Evolutionary conservation across 208 protist genomes (phyloP), one percentile per base, ranked within the genome.

Genomic region (Acanthamoeba rhysodes): DNA sequence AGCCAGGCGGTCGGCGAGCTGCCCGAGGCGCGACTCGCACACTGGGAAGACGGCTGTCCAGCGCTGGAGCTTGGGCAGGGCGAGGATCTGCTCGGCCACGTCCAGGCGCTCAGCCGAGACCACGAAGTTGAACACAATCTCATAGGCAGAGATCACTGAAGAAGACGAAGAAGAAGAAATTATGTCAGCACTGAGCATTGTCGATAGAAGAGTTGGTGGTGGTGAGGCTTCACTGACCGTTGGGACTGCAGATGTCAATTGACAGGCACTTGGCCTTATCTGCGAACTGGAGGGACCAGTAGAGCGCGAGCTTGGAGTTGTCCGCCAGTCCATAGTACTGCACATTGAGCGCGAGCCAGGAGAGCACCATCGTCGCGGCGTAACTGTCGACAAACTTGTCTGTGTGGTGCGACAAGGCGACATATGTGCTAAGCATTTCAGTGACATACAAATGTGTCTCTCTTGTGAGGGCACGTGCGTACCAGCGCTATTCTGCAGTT

Each of bases 381-480:
- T 55, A 82, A 41, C 74, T 53, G 74, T 82, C 74, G 37, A 82
- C 74, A 53, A 82, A 82, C 45, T 82, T 82, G 41, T 82, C 74
- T 78, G 66, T 74, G 41, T 5, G 53, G 16, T 57, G 53, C 16
- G 53, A 20, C 53, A 57, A 20, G 16, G 53, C 1, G 53, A 45
- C 41, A 45, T 5, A 45, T 45, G 41, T 5, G 1, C 5, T 7
- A 5, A 1, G 5, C 5, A n/a, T 45, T 45, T 5, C 41, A 45
- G 41, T 45, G 41, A 45, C 41, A 45, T 45, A 45, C 5, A 45
- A 45, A 5, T 45, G 41, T 45, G 5, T 45, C 41, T 45, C 1
- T 45, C 1, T 45, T 45, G 5, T 45, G 41, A 45, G 14, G 55
- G 55, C 55, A 59, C 18, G 55, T 59, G 18, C 55, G n/a, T 78